Base-by-base conservation (phyloP, 2,329 filamentous ascomycete species). In the Paecilomyces fulvus region DNA sequence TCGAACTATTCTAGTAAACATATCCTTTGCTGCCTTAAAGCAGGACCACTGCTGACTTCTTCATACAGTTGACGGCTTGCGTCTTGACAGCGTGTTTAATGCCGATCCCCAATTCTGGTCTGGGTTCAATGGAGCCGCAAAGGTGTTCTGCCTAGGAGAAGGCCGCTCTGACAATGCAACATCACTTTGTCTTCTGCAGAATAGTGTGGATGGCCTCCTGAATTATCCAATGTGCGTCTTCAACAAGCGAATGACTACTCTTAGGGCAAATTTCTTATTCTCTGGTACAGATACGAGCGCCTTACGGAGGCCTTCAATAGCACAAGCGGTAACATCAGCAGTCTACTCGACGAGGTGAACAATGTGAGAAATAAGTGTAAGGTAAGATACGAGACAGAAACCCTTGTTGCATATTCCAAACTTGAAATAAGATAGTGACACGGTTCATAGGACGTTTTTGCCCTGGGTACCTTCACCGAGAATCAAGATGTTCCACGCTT, bases 401-500 rank as follows among this genome's bases (percentile, higher is more conserved):
- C 3, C 17, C 10, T 43, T 6, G 4, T 9, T 4, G 6, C 17
- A 17, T 9, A 5, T 14, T 43, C 17, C 12, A 43, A 43, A 3
- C 6, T 5, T 43, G 12, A 17, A 43, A 1, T 43, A 43, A 43
- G 12, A 14, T 6, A 3, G 33, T 28, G 25, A 17, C 33, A 43
- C 9, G 12, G 1, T 14, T 17, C n/a, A 43, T 25, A 51, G 2
- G 73, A 81, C 62, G 69, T 75, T 1, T 65, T 72, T 3, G 69
- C 73, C n/a, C 68, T 80, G 9, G 80, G 73, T 10, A 74, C 71
- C 0, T 83, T 83, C 60, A 63, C 79, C 12, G 81, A 83, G 63
- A 83, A 83, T 65, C 80, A 83, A 63, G 81, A 83, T 64, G 75
- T 79, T 56, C 63, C 76, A 3, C 78, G 80, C n/a, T 82, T 80